Conservation (phyloP, 2,329 filamentous ascomycete genomes). For the Nigrospora osmanthi region DNA sequence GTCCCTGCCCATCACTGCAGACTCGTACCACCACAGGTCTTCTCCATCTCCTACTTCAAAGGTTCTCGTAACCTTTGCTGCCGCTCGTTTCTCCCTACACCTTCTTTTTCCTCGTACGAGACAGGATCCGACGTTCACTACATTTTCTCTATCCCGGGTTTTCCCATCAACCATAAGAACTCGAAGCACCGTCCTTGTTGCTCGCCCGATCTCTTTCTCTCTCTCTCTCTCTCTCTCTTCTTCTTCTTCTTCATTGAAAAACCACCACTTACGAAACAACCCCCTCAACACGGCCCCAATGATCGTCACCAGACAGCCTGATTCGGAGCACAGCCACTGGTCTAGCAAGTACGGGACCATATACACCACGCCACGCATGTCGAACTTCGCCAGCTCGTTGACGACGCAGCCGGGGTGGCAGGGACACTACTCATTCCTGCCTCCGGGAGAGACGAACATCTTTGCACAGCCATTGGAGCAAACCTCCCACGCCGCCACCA, state of each 20-base stretch:
- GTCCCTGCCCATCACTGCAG: no score
- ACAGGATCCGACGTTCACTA: no score
- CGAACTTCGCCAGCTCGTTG: slow-evolving; percentile 45
- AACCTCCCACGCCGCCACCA: slow-evolving; percentile 25
- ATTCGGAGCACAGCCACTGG: slow-evolving; percentile 48
- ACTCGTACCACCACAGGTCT: no score
- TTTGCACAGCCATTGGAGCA: slow-evolving; percentile 38
- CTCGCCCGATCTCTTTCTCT: not conserved
- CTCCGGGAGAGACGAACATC: slow-evolving; percentile 33
- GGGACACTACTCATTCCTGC: slow-evolving; percentile 43
- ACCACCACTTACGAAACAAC: no score
- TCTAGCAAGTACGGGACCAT: slow-evolving; percentile 44
- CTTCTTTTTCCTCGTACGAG: not conserved
- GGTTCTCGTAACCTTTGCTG: not conserved
- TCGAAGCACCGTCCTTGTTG: not conserved
- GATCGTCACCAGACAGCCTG: slow-evolving; percentile 47
- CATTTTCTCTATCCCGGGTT: no score
- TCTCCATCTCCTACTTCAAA: not conserved
- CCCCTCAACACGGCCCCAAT: slow-evolving; percentile 30
- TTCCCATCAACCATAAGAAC: no score
- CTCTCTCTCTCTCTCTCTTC: not conserved
- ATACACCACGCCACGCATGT: slow-evolving; percentile 45
- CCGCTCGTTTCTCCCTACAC: slow-evolving; percentile 1
- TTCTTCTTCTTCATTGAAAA: no score
- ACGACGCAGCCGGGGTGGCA: slow-evolving; percentile 50